Evolutionary conservation across 495 filamentous ascomycete species (phyloP).

Genomic region (Tuber umbilicatum): DNA sequence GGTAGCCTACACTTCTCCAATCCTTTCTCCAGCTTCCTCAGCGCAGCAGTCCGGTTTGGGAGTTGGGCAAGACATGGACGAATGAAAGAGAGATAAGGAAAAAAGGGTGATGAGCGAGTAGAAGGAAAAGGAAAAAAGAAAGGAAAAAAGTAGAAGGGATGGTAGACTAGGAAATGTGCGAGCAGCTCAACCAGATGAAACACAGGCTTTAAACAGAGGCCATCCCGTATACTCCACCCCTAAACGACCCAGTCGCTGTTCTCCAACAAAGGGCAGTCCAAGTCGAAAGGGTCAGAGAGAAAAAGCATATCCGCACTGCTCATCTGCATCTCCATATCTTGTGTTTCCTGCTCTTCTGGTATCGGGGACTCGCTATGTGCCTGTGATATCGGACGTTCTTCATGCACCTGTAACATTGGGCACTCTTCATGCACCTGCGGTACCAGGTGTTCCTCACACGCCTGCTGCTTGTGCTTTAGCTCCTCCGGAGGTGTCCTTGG

Average conservation of each 20-base stretch:
- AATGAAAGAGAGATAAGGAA: too few species aligned
- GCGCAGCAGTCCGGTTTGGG: not conserved
- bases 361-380: too few species aligned
- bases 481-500: not conserved
- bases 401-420: too few species aligned
- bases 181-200: not conserved
- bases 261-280: not conserved
- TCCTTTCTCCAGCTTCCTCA: not conserved
- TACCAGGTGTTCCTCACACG: too few species aligned
- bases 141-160: not conserved
- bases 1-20: too few species aligned
- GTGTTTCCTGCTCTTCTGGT: not conserved
- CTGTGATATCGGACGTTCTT: too few species aligned
- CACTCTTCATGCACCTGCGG: too few species aligned
- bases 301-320: not conserved
- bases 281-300: not conserved
- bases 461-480: not conserved
- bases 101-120: too few species aligned
- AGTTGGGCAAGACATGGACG: not conserved
- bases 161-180: not conserved
- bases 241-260: not conserved
- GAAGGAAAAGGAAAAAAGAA: not conserved
- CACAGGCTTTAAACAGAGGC: not conserved
- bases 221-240: not conserved
- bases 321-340: not conserved